These are phyloP conservation scores for Neocatenulostroma microsporum DNA, from an alignment of 2,329 filamentous ascomycete genomes.

Conservation along the genomic window DNA sequence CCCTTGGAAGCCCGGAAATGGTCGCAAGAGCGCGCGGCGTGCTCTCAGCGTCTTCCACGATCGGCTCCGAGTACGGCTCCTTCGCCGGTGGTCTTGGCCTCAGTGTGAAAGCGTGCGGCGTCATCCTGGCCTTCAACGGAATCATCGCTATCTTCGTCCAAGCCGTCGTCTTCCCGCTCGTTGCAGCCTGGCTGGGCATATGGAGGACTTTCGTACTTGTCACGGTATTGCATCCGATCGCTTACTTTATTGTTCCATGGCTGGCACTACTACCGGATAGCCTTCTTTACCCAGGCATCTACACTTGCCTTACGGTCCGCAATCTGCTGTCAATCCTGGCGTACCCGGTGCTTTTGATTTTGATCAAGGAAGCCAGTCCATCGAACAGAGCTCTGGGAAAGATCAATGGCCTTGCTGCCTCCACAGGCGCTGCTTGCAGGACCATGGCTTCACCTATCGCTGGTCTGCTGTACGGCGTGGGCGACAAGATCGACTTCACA, in stretches of 20 bases:
- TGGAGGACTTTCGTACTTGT: constrained; percentile 60
- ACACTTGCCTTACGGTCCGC: constrained; percentile 56
- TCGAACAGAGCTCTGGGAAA: constrained; percentile 55
- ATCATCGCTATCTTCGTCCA: constrained; percentile 66
- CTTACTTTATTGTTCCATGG: constrained; percentile 63
- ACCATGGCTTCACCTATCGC: constrained; percentile 62
- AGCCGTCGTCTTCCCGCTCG: constrained; percentile 59
- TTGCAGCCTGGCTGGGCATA: constrained; percentile 57
- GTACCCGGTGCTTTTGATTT: constrained; percentile 60
- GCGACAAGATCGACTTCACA: constrained; percentile 50
- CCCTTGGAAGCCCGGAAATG: constrained; percentile 30
- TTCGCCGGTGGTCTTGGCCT: constrained; percentile 57
- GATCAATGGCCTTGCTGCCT: constrained; percentile 66
- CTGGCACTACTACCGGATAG: constrained; percentile 50
- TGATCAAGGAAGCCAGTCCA: constrained; percentile 65
- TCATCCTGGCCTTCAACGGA: constrained; percentile 63
- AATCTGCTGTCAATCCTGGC: constrained; percentile 62
- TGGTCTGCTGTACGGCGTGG: constrained; percentile 58
- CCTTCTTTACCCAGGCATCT: constrained; percentile 54
- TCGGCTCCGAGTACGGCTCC: constrained; percentile 19
- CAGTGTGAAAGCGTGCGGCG: constrained; percentile 57
- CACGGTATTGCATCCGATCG: constrained; percentile 57
- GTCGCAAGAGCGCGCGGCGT: too few species aligned
- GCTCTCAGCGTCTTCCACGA: too few species aligned
- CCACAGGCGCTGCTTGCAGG: constrained; percentile 62